A percentile compares a stretch with the other conserved stretches of the same genome.
Conservation (phyloP, 1,284 basidiomycete species). For the Rhodotorula sp. region DNA sequence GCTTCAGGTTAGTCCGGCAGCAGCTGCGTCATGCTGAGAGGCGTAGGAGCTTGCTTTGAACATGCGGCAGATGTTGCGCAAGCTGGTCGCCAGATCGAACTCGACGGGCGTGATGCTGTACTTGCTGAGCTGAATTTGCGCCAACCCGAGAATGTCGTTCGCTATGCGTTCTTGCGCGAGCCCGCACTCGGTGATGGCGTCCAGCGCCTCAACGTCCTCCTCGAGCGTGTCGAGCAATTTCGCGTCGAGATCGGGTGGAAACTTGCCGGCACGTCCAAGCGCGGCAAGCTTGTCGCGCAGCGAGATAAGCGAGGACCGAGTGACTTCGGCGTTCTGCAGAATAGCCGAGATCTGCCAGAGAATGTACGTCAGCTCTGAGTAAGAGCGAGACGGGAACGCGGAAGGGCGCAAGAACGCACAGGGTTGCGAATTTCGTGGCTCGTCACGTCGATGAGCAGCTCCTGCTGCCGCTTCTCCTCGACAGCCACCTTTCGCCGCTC, state of each 20-base stretch:
- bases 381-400: not conserved
- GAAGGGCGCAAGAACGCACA: not conserved
- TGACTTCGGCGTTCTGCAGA: slow-evolving; percentile 33
- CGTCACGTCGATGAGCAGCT: slow-evolving; percentile 34
- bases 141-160: slow-evolving; percentile 40
- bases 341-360: slow-evolving; percentile 19
- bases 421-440: slow-evolving; percentile 35
- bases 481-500: slow-evolving; percentile 9
- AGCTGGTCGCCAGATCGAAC: slow-evolving; percentile 31
- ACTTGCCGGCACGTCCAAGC: not conserved
- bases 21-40: not conserved
- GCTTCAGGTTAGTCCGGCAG: too few relatives aligned
- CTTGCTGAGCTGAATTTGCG: slow-evolving; percentile 37
- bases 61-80: slow-evolving; percentile 21
- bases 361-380: not conserved
- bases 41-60: slow-evolving; percentile 16
- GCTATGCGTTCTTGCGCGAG: slow-evolving; percentile 36
- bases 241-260: slow-evolving; percentile 20
- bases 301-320: slow-evolving; percentile 24
- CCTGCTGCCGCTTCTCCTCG: slow-evolving; percentile 31
- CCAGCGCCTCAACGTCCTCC: slow-evolving; percentile 39
- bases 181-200: slow-evolving; percentile 34
- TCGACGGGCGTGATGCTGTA: slow-evolving; percentile 34
- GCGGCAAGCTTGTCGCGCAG: slow-evolving; percentile 7
- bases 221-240: slow-evolving; percentile 16